Conservation (phyloP, 129 eudicot genomes). For the Chrysanthemum makinoi region DNA sequence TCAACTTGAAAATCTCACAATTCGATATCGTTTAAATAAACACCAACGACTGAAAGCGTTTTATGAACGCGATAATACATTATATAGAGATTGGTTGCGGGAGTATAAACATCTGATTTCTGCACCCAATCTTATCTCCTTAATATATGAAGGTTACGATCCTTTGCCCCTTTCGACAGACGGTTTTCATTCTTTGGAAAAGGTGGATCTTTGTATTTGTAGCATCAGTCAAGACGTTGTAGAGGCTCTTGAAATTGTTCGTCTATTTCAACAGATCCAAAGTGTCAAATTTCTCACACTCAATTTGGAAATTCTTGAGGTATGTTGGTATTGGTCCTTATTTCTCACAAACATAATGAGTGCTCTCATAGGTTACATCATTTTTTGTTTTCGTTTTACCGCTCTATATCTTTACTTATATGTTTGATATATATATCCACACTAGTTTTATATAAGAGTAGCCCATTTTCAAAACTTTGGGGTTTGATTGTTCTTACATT, state of each 20-base stretch:
- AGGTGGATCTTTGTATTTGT: not conserved
- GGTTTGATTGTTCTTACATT: too few relatives aligned
- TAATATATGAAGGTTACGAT: not conserved
- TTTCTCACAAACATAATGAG: too few relatives aligned
- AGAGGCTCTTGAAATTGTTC: not conserved
- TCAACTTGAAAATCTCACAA: slow-evolving; percentile 2
- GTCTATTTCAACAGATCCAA: slow-evolving; percentile 4
- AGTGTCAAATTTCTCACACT: slow-evolving; percentile 20
- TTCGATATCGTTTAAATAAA: not conserved
- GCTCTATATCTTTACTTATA: too few relatives aligned
- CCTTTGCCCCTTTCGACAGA: not conserved
- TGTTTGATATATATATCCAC: too few relatives aligned
- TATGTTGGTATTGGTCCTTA: not conserved
- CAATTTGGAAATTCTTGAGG: slow-evolving; percentile 15
- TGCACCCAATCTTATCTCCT: slow-evolving; percentile 12
- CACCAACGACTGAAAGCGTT: too few relatives aligned
- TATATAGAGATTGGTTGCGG: not conserved
- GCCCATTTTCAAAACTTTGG: too few relatives aligned
- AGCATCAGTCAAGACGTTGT: not conserved
- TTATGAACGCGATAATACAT: too few relatives aligned
- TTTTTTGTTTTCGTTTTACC: too few relatives aligned
- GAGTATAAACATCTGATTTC: not conserved
- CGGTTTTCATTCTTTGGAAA: slow-evolving; percentile 1
- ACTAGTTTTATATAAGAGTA: too few relatives aligned
- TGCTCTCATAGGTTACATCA: too few relatives aligned